A percentile compares a stretch with the other conserved stretches of the same genome.
phyloP scores from a whole-genome alignment of 495 filamentous ascomycete genomes.

The Penicillium macrosclerotiorum region DNA sequence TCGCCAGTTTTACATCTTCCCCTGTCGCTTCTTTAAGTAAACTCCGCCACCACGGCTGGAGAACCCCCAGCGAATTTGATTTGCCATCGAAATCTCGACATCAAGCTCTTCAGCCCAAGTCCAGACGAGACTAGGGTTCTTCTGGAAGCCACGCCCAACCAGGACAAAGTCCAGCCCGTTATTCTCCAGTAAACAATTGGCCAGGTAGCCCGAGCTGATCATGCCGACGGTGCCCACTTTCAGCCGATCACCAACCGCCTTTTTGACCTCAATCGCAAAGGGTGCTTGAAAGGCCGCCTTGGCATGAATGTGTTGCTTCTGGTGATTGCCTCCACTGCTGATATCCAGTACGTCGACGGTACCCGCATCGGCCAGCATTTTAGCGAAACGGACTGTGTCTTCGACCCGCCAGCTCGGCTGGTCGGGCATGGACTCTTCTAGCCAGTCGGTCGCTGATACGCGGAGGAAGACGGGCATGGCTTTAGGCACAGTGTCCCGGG shows the following conservation, averaged over 20 bases:
- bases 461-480: conserved; percentile 66
- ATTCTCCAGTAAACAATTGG: conserved; percentile 53
- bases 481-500: conserved; percentile 52
- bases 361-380: conserved; percentile 49
- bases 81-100: conserved; percentile 59
- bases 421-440: conserved; percentile 43
- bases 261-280: conserved; percentile 57
- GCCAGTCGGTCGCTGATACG: conserved; percentile 59
- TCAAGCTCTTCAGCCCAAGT: conserved; percentile 65
- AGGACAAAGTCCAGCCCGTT: conserved; percentile 58
- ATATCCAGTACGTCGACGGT: conserved; percentile 64
- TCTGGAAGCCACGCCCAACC: conserved; percentile 65
- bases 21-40: conserved; percentile 20
- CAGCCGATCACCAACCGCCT: conserved; percentile 56
- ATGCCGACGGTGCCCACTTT: conserved; percentile 59
- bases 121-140: conserved; percentile 68
- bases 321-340: conserved; percentile 57
- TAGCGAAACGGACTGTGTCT: conserved; percentile 54
- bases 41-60: conserved; percentile 21
- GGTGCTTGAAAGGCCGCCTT: conserved; percentile 62
- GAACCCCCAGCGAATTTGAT: conserved; percentile 65
- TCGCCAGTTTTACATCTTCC: conserved; percentile 19
- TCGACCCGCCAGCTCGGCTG: conserved; percentile 56
- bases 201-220: conserved; percentile 57
- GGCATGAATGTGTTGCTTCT: conserved; percentile 51